phyloP scores from a whole-genome alignment of 2,329 filamentous ascomycete genomes.

The Pyrenochaeta sp. region DNA sequence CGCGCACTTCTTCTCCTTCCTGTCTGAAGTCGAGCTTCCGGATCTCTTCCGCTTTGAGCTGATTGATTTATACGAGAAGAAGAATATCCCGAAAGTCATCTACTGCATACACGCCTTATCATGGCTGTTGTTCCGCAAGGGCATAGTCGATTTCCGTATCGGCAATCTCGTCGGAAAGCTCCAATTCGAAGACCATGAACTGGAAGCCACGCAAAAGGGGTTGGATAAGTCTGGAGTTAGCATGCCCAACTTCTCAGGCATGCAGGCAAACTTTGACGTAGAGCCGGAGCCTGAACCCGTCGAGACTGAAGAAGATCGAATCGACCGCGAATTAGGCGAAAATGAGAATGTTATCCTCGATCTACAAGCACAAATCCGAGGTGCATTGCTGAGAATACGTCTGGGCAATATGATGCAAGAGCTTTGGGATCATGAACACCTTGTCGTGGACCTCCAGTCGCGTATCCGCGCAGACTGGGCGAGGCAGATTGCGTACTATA shows the following conservation, averaged over 20 bases:
- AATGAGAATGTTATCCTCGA: constrained; percentile 76
- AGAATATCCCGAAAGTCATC: constrained; percentile 99
- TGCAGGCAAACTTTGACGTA: constrained; percentile 93
- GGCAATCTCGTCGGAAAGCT: constrained; percentile 96
- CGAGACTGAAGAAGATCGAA: constrained; percentile 89
- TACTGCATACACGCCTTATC: constrained; percentile 98
- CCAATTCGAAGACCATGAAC: constrained; percentile 95
- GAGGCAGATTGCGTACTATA: constrained; percentile 82
- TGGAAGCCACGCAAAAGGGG: constrained; percentile 96
- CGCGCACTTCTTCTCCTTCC: constrained; percentile 90
- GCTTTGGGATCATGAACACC: constrained; percentile 85
- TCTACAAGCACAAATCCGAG: constrained; percentile 85
- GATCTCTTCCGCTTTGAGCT: constrained; percentile 97
- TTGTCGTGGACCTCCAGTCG: constrained; percentile 82
- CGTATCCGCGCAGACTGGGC: constrained; percentile 87
- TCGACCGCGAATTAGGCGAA: constrained; percentile 81
- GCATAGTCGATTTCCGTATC: constrained; percentile 93
- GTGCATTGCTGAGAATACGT: constrained; percentile 77
- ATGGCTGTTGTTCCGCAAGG: constrained; percentile 95
- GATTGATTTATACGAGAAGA: constrained; percentile 98
- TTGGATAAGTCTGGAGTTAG: constrained; percentile 92
- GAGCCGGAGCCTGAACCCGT: constrained; percentile 78
- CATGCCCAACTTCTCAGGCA: constrained; percentile 98
- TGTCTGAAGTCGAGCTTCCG: constrained; percentile 89
- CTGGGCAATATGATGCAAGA: constrained; percentile 85